These are phyloP conservation scores for Wickerhamiella cacticola DNA, from an alignment of 805 yeast genomes.

Conservation along the genomic window DNA sequence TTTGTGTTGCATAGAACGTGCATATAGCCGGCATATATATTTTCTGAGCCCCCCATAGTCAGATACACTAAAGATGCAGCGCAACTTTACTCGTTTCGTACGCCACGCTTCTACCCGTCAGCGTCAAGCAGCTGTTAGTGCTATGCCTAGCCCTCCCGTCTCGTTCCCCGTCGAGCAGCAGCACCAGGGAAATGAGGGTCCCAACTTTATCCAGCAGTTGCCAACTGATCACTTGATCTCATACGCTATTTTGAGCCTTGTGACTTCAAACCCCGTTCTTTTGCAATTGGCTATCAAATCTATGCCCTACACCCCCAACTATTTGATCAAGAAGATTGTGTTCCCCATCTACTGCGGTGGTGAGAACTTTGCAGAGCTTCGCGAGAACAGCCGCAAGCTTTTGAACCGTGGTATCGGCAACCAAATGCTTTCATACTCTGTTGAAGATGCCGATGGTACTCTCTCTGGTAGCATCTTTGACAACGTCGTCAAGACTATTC, in stretches of 20 bases:
- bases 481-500: constrained; percentile 29
- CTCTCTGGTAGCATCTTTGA: constrained; percentile 33
- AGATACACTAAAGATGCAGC: neutral
- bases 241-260: constrained; percentile 26
- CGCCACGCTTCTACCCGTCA: constrained; percentile 21
- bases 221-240: constrained; percentile 23
- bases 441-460: constrained; percentile 80
- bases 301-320: constrained; percentile 43
- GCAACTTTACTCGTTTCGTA: constrained; percentile 5
- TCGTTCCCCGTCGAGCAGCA: neutral
- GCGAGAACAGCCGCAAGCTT: constrained; percentile 55
- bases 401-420: constrained; percentile 68
- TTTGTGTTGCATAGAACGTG: neutral
- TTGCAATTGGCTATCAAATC: constrained; percentile 26
- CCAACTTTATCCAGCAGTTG: constrained; percentile 23
- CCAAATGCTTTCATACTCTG: constrained; percentile 91
- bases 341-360: constrained; percentile 89
- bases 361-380: constrained; percentile 57
- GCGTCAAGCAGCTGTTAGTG: constrained; percentile 19
- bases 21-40: constrained; percentile 3
- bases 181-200: constrained; percentile 11
- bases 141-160: constrained; percentile 12
- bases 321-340: constrained; percentile 55
- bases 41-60: neutral
- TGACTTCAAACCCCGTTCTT: constrained; percentile 28